Base-by-base conservation (phyloP, 768 basidiomycete genomes). In the Vishniacozyma victoriae region DNA sequence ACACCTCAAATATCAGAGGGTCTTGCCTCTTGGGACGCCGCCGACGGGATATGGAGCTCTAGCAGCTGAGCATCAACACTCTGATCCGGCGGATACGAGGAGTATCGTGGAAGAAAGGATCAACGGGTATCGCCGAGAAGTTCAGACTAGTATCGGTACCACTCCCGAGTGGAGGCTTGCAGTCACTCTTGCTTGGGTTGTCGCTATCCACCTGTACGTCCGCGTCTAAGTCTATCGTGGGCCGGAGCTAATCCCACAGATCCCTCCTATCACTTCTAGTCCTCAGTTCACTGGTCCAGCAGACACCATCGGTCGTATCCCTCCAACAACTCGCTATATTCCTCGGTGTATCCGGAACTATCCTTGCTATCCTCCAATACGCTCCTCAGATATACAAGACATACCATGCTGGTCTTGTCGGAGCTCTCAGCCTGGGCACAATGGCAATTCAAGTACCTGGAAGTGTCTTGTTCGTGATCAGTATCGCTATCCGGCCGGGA, bases 361-460 rank as follows among this genome's bases (percentile, higher is more conserved):
- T 82, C 0, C 79, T 95, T 4, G 85, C 90, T 1, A 80, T 81
- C 3, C 73, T 86, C 4, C 92, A 99, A 71, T 99, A 96, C 53
- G 78, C 82, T 0, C 92, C 93, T 0, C 92, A 95, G 69, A 76
- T 99, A 20, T 57, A 79, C 12, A 81, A 84, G 52, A 97, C 92
- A 1, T 95, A 84, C 59, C 75, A 74, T 4, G 71, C 79, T 24
- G 85, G 82, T 62, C 79, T 93, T 12, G 91, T 97, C 7, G 93
- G 93, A 2, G 89, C 90, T 0, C 76, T 97, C 14, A 91, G 88
- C 63, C 86, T 99, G 48, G 85, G 86, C 1, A 96, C 89, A 82
- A 96, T 99, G 93, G 74, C 81, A 40, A 87, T 99, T 14, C 93
- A 97, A 72, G 88, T 82, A 12, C 91, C 91, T 3, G 92, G 91